phyloP scores from a whole-genome alignment of 805 yeast species.

The Ogataea minuta region DNA sequence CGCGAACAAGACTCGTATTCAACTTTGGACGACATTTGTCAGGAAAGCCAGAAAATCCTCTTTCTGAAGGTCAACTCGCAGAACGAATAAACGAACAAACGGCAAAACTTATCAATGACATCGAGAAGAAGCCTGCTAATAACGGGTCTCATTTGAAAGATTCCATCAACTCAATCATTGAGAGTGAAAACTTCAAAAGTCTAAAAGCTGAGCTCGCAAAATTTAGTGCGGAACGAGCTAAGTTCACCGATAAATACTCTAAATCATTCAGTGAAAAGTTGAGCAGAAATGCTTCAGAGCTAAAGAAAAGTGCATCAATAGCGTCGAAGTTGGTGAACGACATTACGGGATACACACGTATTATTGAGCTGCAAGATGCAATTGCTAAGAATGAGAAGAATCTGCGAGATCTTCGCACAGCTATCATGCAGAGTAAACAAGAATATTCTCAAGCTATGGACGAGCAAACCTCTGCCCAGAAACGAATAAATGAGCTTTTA shows the following conservation, averaged over 20 bases:
- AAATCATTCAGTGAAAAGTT: conserved; percentile 43
- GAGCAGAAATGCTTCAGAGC: conserved; percentile 49
- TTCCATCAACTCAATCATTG: conserved; percentile 28
- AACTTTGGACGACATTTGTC: conserved; percentile 3
- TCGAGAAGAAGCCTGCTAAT: conserved; percentile 15
- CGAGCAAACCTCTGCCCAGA: conserved; percentile 66
- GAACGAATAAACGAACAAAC: conserved; percentile 14
- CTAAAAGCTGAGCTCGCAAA: conserved; percentile 32
- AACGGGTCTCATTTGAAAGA: conserved; percentile 11
- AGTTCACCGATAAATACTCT: conserved; percentile 32
- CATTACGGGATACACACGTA: conserved; percentile 84
- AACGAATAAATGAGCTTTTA: conserved; percentile 80
- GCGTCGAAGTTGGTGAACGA: conserved; percentile 77
- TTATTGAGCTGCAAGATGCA: conserved; percentile 64
- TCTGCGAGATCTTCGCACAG: conserved; percentile 45
- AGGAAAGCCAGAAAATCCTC: background rate
- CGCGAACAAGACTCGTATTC: background rate
- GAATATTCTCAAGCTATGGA: conserved; percentile 60
- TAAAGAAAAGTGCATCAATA: conserved; percentile 55
- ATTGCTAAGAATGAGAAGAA: conserved; percentile 57
- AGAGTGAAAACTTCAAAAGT: conserved; percentile 34
- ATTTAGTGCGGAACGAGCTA: conserved; percentile 27
- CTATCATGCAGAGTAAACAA: conserved; percentile 48
- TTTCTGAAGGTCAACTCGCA: background rate
- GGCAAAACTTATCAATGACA: conserved; percentile 19